A percentile compares a stretch with the other conserved stretches of the same genome.
These are phyloP conservation scores for Auricularia heimuer DNA, from an alignment of 768 basidiomycete species.

Conservation along the genomic window DNA sequence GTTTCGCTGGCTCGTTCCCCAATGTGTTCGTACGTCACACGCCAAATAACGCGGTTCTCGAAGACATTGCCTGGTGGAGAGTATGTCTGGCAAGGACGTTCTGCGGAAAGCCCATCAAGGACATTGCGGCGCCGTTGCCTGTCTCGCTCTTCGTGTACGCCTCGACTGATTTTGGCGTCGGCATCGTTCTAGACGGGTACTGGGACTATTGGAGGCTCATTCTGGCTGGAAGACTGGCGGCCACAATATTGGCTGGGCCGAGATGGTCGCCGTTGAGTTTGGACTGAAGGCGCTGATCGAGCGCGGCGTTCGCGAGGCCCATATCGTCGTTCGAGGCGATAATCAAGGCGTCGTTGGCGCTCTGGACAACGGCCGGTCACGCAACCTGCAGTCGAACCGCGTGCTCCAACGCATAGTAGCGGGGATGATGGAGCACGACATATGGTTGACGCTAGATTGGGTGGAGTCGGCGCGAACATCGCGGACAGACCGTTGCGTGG, in stretches of 20 bases:
- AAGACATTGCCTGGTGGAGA: not conserved
- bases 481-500: constrained; percentile 27
- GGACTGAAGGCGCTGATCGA: constrained; percentile 26
- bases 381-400: constrained; percentile 4
- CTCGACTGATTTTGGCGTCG: constrained; percentile 31
- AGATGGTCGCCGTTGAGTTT: constrained; percentile 36
- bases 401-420: constrained; percentile 23
- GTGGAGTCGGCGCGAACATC: constrained; percentile 24
- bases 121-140: constrained; percentile 5
- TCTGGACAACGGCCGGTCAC: constrained; percentile 17
- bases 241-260: constrained; percentile 35
- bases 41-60: not conserved
- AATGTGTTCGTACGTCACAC: not conserved
- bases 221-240: constrained; percentile 19
- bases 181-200: constrained; percentile 22
- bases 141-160: constrained; percentile 32
- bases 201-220: constrained; percentile 34
- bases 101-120: not conserved
- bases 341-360: constrained; percentile 33
- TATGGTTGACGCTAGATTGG: constrained; percentile 21
- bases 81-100: not conserved
- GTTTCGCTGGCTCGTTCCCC: not conserved
- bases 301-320: constrained; percentile 12
- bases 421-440: constrained; percentile 13
- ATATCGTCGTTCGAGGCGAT: constrained; percentile 29